These are phyloP conservation scores for Coelastrella sp. DNA, from an alignment of 139 green algal species.

Conservation along the genomic window DNA sequence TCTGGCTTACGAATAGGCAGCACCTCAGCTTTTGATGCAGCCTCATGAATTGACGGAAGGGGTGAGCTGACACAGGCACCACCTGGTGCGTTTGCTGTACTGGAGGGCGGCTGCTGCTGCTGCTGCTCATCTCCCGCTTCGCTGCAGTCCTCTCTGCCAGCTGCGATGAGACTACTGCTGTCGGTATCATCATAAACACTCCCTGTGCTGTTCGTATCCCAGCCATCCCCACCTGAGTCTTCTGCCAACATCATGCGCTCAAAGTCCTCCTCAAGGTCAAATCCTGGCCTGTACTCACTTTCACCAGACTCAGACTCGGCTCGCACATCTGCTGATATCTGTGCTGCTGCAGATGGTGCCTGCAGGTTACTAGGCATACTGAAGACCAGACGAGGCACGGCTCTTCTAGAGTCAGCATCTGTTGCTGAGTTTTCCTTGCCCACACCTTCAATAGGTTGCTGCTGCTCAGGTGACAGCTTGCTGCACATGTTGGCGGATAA, in stretches of 20 bases:
- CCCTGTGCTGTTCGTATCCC: no score
- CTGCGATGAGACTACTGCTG: conserved; percentile 11
- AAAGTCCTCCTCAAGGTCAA: conserved; percentile 46
- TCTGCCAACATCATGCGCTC: conserved; percentile 13
- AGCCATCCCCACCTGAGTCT: conserved; percentile 1
- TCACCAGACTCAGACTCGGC: not conserved
- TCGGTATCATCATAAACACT: not conserved
- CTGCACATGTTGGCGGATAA: no score
- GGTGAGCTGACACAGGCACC: no score
- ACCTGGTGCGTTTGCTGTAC: no score
- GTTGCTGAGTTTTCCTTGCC: no score
- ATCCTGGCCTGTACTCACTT: conserved; percentile 11
- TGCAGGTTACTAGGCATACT: not conserved
- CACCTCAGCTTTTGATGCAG: no score
- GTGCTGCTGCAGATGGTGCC: not conserved
- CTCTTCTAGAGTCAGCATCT: no score
- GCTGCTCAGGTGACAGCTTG: no score
- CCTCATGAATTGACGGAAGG: no score
- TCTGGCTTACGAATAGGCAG: not conserved
- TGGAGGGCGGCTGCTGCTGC: no score
- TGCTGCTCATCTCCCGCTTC: not conserved
- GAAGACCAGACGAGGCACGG: no score
- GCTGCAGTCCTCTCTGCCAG: not conserved
- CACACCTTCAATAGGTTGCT: no score
- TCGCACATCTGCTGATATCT: not conserved